phyloP scores from a whole-genome alignment of 2,329 filamentous ascomycete genomes.

The Colletotrichum tofieldiae region DNA sequence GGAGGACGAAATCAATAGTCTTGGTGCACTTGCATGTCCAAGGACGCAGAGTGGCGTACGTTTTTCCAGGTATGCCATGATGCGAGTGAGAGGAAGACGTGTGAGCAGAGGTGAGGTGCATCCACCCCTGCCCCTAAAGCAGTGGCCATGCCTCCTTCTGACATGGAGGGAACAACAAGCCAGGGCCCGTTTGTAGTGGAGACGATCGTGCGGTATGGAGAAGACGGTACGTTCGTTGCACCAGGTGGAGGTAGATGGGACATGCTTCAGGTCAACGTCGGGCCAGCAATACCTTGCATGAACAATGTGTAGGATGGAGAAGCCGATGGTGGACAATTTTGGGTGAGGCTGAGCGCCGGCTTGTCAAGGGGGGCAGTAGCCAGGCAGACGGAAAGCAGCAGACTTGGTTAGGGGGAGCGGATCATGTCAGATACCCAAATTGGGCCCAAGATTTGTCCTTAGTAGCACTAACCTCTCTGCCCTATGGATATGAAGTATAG shows the following conservation, averaged over 20 bases:
- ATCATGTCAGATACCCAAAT: constrained; percentile 38
- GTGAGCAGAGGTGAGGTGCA: constrained; percentile 32
- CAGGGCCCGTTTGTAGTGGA: constrained; percentile 10
- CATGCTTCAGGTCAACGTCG: constrained; percentile 15
- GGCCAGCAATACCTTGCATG: constrained; percentile 2
- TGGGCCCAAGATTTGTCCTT: constrained; percentile 22
- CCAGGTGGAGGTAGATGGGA: constrained; percentile 19
- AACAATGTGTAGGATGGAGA: constrained; percentile 16
- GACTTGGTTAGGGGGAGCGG: constrained; percentile 3
- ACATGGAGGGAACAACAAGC: constrained; percentile 40
- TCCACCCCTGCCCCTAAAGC: constrained; percentile 25
- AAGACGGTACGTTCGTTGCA: constrained; percentile 19
- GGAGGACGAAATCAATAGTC: constrained; percentile 32
- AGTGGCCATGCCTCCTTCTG: constrained; percentile 25
- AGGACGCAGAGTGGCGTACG: constrained; percentile 25
- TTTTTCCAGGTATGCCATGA: constrained; percentile 20
- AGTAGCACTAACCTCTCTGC: constrained; percentile 13
- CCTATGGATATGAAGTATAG: constrained; percentile 26
- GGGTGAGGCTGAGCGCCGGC: constrained; percentile 35
- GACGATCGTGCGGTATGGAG: constrained; percentile 22
- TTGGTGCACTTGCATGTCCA: constrained; percentile 28
- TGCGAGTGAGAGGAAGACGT: constrained; percentile 34
- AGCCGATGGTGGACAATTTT: not conserved
- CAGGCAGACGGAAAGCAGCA: constrained; percentile 35
- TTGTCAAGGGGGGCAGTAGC: constrained; percentile 20